Percentiles rank a stretch among this genome's conserved stretches.
Evolutionary conservation across 495 filamentous ascomycete species (phyloP).

Genomic region (Tuber umbilicatum): DNA sequence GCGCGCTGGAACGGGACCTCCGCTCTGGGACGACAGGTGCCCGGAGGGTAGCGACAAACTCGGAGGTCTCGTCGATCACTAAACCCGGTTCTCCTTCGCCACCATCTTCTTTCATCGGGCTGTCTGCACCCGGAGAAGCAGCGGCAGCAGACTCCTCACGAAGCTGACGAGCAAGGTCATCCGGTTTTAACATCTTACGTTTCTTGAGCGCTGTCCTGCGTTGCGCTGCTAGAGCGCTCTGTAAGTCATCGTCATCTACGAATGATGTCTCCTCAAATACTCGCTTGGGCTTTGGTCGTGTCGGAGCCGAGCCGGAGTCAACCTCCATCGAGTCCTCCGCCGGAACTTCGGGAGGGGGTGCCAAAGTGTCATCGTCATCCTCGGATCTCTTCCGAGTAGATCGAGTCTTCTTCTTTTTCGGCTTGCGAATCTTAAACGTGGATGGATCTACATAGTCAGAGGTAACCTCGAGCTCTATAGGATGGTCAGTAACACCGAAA

Average conservation of each 20-base stretch:
- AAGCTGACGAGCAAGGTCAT: constrained; percentile 77
- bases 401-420: constrained; percentile 86
- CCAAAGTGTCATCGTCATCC: constrained; percentile 70
- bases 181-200: constrained; percentile 71
- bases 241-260: constrained; percentile 87
- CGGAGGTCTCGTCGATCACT: constrained; percentile 87
- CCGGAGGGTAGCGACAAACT: constrained; percentile 82
- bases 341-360: constrained; percentile 41
- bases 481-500: constrained; percentile 8
- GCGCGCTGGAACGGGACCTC: constrained; percentile 42
- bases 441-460: constrained; percentile 86
- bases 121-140: constrained; percentile 34
- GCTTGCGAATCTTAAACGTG: constrained; percentile 82
- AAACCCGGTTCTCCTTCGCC: constrained; percentile 62
- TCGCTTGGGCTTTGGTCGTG: constrained; percentile 53
- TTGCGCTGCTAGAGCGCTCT: constrained; percentile 73
- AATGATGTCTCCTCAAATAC: constrained; percentile 62
- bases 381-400: constrained; percentile 59
- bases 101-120: constrained; percentile 43
- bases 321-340: constrained; percentile 66
- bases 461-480: constrained; percentile 53
- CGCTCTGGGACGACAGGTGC: constrained; percentile 61
- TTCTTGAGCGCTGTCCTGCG: constrained; percentile 80
- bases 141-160: constrained; percentile 62
- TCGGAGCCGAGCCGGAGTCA: constrained; percentile 50